Base-by-base conservation (phyloP, 805 yeast species). In the Ogataea polymorpha region DNA sequence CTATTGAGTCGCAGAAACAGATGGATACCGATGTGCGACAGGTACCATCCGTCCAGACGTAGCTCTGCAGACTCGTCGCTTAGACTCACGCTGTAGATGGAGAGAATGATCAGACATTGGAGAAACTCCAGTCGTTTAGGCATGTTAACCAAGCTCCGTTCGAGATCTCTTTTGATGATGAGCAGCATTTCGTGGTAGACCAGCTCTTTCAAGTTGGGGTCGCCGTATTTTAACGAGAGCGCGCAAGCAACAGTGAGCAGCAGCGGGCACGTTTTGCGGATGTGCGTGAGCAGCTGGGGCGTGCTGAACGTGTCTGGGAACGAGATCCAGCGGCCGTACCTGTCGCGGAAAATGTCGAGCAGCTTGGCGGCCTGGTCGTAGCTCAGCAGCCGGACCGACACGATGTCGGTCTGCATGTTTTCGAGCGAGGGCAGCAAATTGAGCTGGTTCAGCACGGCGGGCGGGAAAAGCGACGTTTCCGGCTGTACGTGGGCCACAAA, bases 301-400 rank as follows among this genome's bases (percentile, higher is more conserved):
- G 81, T 70, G 4, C 79, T 56, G 25, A 74, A 54, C 11, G 65
- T 65, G 23, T 72, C 72, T 0, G 90, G 88, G 37, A 85, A 77
- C 39, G 85, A 77, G 3, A 83, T 79, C 95, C 95, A 86, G 23
- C 87, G 70, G 4, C 89, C 87, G 54, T 80, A 85, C 52, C 82
- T 72, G 35, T 79, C 75, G 31, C 83, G 65, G 56, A 85, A 86
- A 34, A 73, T 74, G 39, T 69, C 70, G 48, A 85, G 61, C 28
- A 84, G 59, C 13, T 67, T 66, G 6, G 71, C 49, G 0, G 78
- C 77, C 48, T 81, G 79, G 3, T 62, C 58, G 29, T 67, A 51
- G 1, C 76, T 53, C 12, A 86, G 51, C 4, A 82, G 61, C 1
- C 77, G 76, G 18, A 73, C 51, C 2, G 74, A 50, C 3, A 85